phyloP scores from a whole-genome alignment of 2,329 filamentous ascomycete genomes.

The Penicillium sp. region DNA sequence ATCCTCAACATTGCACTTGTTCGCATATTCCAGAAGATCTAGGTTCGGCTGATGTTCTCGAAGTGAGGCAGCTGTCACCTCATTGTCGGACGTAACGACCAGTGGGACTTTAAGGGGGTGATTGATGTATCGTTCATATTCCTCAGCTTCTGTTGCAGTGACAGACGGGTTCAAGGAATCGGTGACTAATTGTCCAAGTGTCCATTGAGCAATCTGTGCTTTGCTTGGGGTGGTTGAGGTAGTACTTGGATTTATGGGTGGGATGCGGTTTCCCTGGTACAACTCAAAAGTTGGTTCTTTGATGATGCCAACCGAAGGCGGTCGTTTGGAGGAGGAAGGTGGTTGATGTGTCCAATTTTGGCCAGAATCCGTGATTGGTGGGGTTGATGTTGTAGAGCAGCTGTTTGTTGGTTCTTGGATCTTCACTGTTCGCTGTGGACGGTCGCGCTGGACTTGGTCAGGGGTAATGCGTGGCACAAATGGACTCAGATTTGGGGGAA shows the following conservation, averaged over 20 bases:
- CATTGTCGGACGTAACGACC: slow-evolving; percentile 46
- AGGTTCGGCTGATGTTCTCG: slow-evolving; percentile 45
- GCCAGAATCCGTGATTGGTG: slow-evolving; percentile 19
- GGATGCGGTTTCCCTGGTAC: slow-evolving; percentile 20
- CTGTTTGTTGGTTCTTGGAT: slow-evolving; percentile 63
- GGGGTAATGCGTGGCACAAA: slow-evolving; percentile 72
- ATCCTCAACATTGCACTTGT: slow-evolving; percentile 65
- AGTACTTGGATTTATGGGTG: slow-evolving; percentile 30
- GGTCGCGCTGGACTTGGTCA: slow-evolving; percentile 59
- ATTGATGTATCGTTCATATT: slow-evolving; percentile 84
- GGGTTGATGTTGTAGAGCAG: slow-evolving; percentile 38
- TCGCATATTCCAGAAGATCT: slow-evolving; percentile 80
- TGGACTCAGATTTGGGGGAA: slow-evolving; percentile 78
- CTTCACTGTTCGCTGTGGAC: slow-evolving; percentile 57
- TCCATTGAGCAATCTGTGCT: slow-evolving; percentile 77
- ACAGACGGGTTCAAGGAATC: slow-evolving; percentile 86
- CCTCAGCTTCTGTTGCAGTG: slow-evolving; percentile 71
- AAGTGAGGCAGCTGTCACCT: slow-evolving; percentile 35
- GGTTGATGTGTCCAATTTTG: slow-evolving; percentile 34
- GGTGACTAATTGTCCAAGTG: slow-evolving; percentile 79
- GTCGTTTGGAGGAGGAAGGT: slow-evolving; percentile 33
- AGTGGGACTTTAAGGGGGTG: slow-evolving; percentile 89
- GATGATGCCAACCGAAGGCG: slow-evolving; percentile 54
- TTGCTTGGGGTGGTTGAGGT: slow-evolving; percentile 72
- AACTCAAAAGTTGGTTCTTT: slow-evolving; percentile 48